Evolutionary conservation across 2,329 filamentous ascomycete species (phyloP).

Genomic region (Pseudophaeomoniella oleicola): DNA sequence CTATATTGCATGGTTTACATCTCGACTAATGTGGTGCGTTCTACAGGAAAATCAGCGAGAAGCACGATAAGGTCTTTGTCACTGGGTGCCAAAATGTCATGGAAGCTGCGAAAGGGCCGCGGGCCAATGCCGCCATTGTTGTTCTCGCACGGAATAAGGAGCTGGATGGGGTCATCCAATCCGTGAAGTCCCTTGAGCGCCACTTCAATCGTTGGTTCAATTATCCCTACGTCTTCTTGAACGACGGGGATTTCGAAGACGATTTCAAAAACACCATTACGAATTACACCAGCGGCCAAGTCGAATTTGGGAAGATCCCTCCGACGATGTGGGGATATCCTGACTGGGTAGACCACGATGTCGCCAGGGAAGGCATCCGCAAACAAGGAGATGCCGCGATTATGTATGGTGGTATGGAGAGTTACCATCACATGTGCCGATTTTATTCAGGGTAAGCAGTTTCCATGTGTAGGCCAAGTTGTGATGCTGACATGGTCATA

Average conservation of each 20-base stretch:
- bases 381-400: slow-evolving; percentile 95
- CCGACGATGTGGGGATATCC: slow-evolving; percentile 90
- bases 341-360: slow-evolving; percentile 87
- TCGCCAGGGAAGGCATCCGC: slow-evolving; percentile 87
- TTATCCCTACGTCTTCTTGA: slow-evolving; percentile 96
- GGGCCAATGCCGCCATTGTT: slow-evolving; percentile 90
- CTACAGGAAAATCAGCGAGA: slow-evolving; percentile 82
- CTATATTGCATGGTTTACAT: slow-evolving; percentile 5
- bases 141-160: slow-evolving; percentile 94
- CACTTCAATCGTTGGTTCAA: slow-evolving; percentile 99
- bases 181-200: slow-evolving; percentile 91
- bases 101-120: slow-evolving; percentile 60
- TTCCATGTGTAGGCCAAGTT: slow-evolving; percentile 1
- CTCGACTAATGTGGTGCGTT: slow-evolving; percentile 6
- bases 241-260: slow-evolving; percentile 92
- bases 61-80: slow-evolving; percentile 92
- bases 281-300: slow-evolving; percentile 75
- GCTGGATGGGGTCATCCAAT: slow-evolving; percentile 87
- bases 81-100: slow-evolving; percentile 65
- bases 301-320: slow-evolving; percentile 91
- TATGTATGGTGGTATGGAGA: slow-evolving; percentile 98
- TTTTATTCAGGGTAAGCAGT: slow-evolving; percentile 84
- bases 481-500: slow-evolving; percentile 16
- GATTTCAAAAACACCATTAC: slow-evolving; percentile 76
- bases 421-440: slow-evolving; percentile 97